Base-by-base conservation (phyloP, 768 basidiomycete genomes). In the Basidioascus undulatus region DNA sequence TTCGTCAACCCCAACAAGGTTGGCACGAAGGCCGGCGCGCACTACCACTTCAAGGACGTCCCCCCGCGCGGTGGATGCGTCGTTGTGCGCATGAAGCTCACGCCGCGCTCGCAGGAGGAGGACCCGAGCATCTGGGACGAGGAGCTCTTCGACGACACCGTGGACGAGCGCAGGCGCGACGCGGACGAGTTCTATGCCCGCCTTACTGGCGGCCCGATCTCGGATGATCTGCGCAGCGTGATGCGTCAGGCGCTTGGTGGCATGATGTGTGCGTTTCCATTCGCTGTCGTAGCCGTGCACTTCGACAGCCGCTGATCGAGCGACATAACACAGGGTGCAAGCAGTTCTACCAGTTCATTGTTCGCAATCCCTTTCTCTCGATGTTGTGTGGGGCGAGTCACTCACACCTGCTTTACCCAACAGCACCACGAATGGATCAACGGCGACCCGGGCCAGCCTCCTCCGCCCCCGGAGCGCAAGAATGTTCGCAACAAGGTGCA, bases 331-430 rank as follows among this genome's bases (percentile, higher is more conserved):
- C 11, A 44, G 62, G 61, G 61, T 84, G 81, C 35, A 98, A 96
- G 62, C 92, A 96, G 54, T 82, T 73, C 58, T 98, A 96, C 62
- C 68, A 79, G 55, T 94, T 94, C 59, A 73, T 94, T n/a, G n/a
- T n/a, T n/a, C n/a, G n/a, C n/a, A n/a, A n/a, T n/a, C n/a, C n/a
- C n/a, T n/a, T n/a, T n/a, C n/a, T n/a, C n/a, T n/a, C n/a, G n/a
- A n/a, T n/a, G n/a, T n/a, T n/a, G n/a, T n/a, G n/a, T n/a, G n/a
- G n/a, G n/a, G n/a, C n/a, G n/a, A n/a, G n/a, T n/a, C n/a, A n/a
- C n/a, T n/a, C n/a, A n/a, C n/a, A n/a, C n/a, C n/a, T n/a, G n/a
- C n/a, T n/a, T n/a, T n/a, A n/a, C n/a, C n/a, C n/a, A n/a, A n/a
- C n/a, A n/a, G 44, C 87, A 94, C 58, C 78, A 79, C 53, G 79